phyloP scores from a whole-genome alignment of 2,329 filamentous ascomycete genomes.

The Pseudogymnoascus sp. region DNA sequence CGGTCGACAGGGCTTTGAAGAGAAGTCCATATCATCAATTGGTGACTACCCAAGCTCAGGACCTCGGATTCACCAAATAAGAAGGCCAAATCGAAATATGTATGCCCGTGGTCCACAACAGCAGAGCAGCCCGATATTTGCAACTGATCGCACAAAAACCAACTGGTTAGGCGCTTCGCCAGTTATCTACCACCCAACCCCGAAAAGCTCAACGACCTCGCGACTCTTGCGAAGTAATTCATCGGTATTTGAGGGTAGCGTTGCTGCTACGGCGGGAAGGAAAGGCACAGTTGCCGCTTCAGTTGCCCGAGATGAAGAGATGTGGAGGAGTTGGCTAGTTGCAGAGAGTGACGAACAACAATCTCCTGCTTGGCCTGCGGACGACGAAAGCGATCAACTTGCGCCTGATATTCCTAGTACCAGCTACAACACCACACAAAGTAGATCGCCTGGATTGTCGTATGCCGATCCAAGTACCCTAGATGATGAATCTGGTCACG shows the following conservation, averaged over 20 bases:
- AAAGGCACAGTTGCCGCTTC: slow-evolving; percentile 2
- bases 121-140: not conserved
- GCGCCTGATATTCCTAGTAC: not conserved
- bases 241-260: slow-evolving; percentile 19
- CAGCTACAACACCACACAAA: not conserved
- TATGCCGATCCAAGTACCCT: not conserved
- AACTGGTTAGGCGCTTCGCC: not conserved
- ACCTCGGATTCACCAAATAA: not conserved
- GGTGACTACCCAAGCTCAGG: slow-evolving; percentile 3
- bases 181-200: slow-evolving; percentile 23
- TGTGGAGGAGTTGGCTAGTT: slow-evolving; percentile 26
- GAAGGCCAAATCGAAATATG: not conserved
- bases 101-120: not conserved
- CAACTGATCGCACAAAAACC: not conserved
- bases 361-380: not conserved
- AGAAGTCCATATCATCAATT: not conserved
- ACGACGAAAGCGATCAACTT: not conserved
- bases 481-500: not conserved
- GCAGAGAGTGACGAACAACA: slow-evolving; percentile 9
- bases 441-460: not conserved
- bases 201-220: slow-evolving; percentile 21
- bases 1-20: not conserved
- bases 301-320: slow-evolving; percentile 21
- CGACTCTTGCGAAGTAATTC: slow-evolving; percentile 18
- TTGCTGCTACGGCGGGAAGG: slow-evolving; percentile 22